A percentile compares a stretch with the other conserved stretches of the same genome.
Conservation (phyloP, 1,284 basidiomycete species). For the Cystobasidium pallidum region DNA sequence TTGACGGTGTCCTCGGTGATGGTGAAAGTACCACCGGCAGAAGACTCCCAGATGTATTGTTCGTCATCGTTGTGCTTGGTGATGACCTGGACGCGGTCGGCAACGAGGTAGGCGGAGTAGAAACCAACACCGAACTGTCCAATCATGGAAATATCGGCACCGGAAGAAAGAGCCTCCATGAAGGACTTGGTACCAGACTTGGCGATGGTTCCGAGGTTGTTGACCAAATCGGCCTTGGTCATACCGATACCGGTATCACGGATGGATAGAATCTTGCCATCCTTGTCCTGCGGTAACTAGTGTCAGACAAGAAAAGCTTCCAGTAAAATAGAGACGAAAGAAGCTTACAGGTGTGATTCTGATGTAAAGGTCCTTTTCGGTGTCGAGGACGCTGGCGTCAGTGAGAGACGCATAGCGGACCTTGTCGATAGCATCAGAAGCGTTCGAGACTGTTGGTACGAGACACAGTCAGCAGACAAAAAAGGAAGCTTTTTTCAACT, state of each 20-base stretch:
- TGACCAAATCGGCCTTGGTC: constrained; percentile 97
- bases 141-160: constrained; percentile 82
- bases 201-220: constrained; percentile 99
- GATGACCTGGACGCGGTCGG: constrained; percentile 96
- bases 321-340: background rate
- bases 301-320: constrained; percentile 39
- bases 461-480: background rate
- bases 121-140: constrained; percentile 81
- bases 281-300: constrained; percentile 67
- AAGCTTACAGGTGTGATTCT: constrained; percentile 70
- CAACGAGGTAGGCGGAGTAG: constrained; percentile 99
- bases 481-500: background rate
- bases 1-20: constrained; percentile 92
- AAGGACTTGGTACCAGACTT: constrained; percentile 96
- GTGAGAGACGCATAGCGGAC: constrained; percentile 92
- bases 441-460: constrained; percentile 39
- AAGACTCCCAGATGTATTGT: constrained; percentile 99
- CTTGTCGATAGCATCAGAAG: constrained; percentile 95
- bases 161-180: constrained; percentile 86
- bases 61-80: constrained; percentile 99
- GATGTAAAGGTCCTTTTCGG: constrained; percentile 80
- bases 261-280: constrained; percentile 88
- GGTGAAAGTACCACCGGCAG: constrained; percentile 98
- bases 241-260: constrained; percentile 98
- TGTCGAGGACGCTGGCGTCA: constrained; percentile 81